Base-by-base conservation (phyloP, 208 protist genomes). In the Crithidia sp. region DNA sequence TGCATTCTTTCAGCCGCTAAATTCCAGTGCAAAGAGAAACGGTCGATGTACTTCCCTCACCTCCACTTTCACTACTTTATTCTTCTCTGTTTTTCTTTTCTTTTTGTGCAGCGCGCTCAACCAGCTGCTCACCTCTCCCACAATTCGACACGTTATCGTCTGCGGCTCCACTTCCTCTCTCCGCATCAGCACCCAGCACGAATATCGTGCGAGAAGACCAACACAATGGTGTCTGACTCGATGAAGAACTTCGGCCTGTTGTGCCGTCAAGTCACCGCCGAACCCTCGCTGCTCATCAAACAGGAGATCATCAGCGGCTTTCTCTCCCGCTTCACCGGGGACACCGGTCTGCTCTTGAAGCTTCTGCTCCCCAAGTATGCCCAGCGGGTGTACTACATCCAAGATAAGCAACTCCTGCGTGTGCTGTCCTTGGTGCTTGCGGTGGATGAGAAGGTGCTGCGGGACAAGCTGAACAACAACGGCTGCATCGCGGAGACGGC, bases 331-430 rank as follows among this genome's bases (percentile, higher is more conserved):
- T 90, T 74, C 61, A 64, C 66, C 7, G 87, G 91, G 8, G 83
- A 94, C 52, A 67, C 87, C 44, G 82, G 80, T 52, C 67, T 96
- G 28, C 58, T 94, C 13, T 72, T 84, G 39, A 88, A 84, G 54
- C 74, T 95, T 45, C 74, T 97, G 0, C 77, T 96, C 4, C 81
- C 83, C 16, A 93, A 94, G 73, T 81, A 92, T 39, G 79, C 86
- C 49, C 82, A 84, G 47, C 67, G 90, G 7, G 73, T 92, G 5
- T 95, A 91, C 74, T 82, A 95, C 71, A 68, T 91, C 3, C 82
- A 90, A 64, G 94, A 97, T 40, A 95, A 94, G 66, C 71, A 87
- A 70, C 78, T 97, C 19, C n/a, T 91, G 36, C 81, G 87, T 36
- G 70, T 95, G 4, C 74, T 91, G 10, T 77, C 86, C 9, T 49